Base-by-base conservation (phyloP, 2,329 filamentous ascomycete genomes). In the Ascocoryne sarcoides region DNA sequence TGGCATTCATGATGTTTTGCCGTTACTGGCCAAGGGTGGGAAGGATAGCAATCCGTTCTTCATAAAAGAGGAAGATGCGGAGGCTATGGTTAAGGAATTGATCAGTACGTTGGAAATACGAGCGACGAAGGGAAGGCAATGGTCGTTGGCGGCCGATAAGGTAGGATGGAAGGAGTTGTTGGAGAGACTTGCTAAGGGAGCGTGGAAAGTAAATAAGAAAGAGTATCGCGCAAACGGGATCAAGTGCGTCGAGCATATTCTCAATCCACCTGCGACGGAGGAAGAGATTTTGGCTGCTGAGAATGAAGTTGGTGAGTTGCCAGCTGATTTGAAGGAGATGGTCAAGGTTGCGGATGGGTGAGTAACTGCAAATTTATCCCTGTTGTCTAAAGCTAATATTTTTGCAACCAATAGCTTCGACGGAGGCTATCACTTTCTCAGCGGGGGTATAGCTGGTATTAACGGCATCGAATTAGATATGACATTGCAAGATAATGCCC, bases 1-100 rank as follows among this genome's bases (percentile, higher is more conserved):
- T 14, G 45, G 42, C 15, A 45, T 49, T 29, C 47, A 40, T 36
- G 39, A 47, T 30, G 45, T 47, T 28, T 34, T 49, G 32, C 44
- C 44, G 5, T 19, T 49, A 7, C 23, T 49, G 21, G 39, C 42
- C 3, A 16, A 40, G 17, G 20, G 35, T 10, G 45, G 42, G 3
- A 46, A 44, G 15, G 35, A 46, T 18, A 26, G 37, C 8, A 49
- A 45, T 26, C 42, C 39, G 3, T 45, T 39, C 33, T 47, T 28
- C 23, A 41, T 49, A 10, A 14, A 30, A 9, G 16, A 47, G 15
- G 14, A 39, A 12, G 39, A 43, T 41, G 45, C 42, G 14, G 26
- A 42, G 7, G 30, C 10, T 8, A 12, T 49, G 14, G 45, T 45
- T 4, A 16, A 16, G 14, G 31, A 35, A 10, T 30, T 48, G 1